phyloP scores from a whole-genome alignment of 2,329 filamentous ascomycete species.

The Emergomyces orientalis region DNA sequence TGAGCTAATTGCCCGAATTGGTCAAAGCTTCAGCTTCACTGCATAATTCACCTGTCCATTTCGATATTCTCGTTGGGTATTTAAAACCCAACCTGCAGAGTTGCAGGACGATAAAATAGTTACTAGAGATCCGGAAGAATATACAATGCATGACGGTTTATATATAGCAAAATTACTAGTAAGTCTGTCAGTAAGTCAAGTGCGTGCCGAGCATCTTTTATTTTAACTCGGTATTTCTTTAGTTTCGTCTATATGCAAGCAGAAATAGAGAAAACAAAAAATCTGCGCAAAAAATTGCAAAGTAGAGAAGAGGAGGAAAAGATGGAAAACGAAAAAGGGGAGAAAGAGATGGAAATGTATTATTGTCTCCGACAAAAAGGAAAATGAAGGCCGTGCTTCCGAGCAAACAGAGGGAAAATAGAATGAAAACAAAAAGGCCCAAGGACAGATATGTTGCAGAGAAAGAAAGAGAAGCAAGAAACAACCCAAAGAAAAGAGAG shows the following conservation, averaged over 20 bases:
- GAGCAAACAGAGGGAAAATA: background rate
- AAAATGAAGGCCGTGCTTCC: background rate
- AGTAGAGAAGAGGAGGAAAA: background rate
- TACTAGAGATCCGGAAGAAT: background rate
- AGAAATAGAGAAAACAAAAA: background rate
- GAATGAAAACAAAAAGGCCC: background rate
- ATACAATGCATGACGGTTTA: background rate
- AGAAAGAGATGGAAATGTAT: background rate
- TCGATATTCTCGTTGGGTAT: too few species aligned
- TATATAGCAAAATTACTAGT: background rate
- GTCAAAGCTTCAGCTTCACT: background rate
- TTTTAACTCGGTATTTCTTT: background rate
- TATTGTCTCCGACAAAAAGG: background rate
- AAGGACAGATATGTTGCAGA: background rate
- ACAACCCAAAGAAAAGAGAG: background rate
- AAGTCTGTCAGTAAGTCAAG: background rate
- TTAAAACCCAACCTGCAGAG: too few species aligned
- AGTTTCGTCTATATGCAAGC: background rate
- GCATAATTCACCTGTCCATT: background rate
- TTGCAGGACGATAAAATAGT: too few species aligned
- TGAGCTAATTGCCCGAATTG: conserved; percentile 14
- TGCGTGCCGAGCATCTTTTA: background rate
- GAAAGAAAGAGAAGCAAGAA: background rate
- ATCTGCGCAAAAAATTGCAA: background rate
- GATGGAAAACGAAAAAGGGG: conserved; percentile 25